A percentile compares a stretch with the other conserved stretches of the same genome.
Conservation (phyloP, 73 alveolate genomes). For the Paramecium tetraurelia region DNA sequence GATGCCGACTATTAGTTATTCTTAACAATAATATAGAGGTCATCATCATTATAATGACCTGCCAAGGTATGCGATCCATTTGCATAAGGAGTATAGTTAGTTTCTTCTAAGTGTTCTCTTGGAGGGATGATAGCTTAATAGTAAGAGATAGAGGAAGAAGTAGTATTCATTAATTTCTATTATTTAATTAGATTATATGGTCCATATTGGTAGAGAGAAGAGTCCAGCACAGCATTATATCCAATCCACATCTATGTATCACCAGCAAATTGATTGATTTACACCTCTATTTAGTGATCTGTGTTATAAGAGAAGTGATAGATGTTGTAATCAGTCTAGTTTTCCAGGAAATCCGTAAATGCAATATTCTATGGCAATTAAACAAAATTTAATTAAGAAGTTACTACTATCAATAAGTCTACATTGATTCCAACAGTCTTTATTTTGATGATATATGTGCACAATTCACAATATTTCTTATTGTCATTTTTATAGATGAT, state of each 20-base stretch:
- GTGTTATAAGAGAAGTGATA: conserved; percentile 14
- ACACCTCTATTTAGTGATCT: background rate
- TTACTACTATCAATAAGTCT: background rate
- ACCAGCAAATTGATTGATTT: background rate
- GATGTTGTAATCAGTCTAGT: background rate
- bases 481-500: background rate
- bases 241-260: background rate
- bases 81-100: background rate
- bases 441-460: background rate
- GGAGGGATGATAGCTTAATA: conserved; percentile 24
- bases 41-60: conserved; percentile 47
- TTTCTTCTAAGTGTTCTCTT: conserved; percentile 7
- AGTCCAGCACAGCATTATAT: background rate
- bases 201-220: background rate
- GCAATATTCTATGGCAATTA: background rate
- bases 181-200: background rate
- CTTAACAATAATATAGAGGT: background rate
- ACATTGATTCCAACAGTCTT: background rate
- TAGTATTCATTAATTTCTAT: background rate
- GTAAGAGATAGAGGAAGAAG: background rate
- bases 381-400: background rate
- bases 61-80: conserved; percentile 13
- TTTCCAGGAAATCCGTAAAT: conserved; percentile 14
- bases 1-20: background rate
- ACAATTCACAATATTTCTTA: background rate